Base-by-base conservation (phyloP, 2,329 filamentous ascomycete species). In the Hypoxylon sp. region DNA sequence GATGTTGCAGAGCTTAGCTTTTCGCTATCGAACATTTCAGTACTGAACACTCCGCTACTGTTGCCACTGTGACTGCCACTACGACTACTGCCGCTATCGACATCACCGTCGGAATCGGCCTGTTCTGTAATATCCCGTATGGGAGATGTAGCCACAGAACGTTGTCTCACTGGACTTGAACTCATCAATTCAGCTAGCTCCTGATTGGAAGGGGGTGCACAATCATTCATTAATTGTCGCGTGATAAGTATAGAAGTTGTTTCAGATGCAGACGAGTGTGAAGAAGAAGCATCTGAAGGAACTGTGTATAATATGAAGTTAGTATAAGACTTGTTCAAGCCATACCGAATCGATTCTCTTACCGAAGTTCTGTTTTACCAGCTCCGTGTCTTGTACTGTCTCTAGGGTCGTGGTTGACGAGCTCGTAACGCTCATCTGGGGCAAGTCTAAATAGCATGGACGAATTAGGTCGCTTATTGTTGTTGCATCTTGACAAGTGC, bases 161-260 rank as follows among this genome's bases (percentile, higher is more conserved):
- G 21, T 21, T n/a, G 37, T 15, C 25, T 57, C 7, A 40, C 43
- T 15, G 60, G 55, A 36, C 63, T 65, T 7, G 60, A 65, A 32
- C 58, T 61, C 41, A 62, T 51, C 8, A 61, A 15, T 5, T 55
- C 42, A 36, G 50, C 60, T 3, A 63, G 29, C 29, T 63, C 61
- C 27, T 65, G 63, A 9, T 62, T 61, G 2, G 59, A 63, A 4
- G 56, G 60, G 8, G 63, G 57, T 7, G 42, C 17, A 40, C 50
- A 57, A 20, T 57, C 51, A 7, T 42, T 31, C 5, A 55, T 53
- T 2, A 63, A 19, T 34, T 65, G 63, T 21, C 23, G 44, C 13
- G 45, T 23, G 32, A 64, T 64, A 17, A 63, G 57, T 4, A 52
- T 35, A 16, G 63, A 62, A n/a, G 61, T 58, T 2, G 50, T 38